Percentiles rank a stretch among this genome's conserved stretches.
These are phyloP conservation scores for Penicillium brasilianum DNA, from an alignment of 2,329 filamentous ascomycete species.

Conservation along the genomic window DNA sequence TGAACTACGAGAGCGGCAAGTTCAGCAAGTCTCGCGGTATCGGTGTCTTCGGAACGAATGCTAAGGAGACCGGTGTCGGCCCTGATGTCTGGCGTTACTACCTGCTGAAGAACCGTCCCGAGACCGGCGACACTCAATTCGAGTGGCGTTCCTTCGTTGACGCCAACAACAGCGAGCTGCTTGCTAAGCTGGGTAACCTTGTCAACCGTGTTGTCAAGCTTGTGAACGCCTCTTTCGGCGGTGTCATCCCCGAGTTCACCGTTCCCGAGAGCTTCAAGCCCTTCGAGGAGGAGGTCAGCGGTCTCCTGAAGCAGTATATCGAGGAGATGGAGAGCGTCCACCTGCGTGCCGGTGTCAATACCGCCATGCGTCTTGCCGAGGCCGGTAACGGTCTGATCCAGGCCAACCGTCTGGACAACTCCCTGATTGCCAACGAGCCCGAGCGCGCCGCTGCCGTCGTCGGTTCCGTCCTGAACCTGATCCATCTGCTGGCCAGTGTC, in stretches of 20 bases:
- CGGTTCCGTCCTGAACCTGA: constrained; percentile 80
- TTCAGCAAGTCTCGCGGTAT: constrained; percentile 91
- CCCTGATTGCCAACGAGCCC: constrained; percentile 63
- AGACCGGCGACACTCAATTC: constrained; percentile 86
- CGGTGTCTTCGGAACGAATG: constrained; percentile 90
- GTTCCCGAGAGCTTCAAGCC: constrained; percentile 48
- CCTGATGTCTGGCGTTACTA: constrained; percentile 94
- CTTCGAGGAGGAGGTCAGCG: constrained; percentile 55
- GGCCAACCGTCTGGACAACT: constrained; percentile 66
- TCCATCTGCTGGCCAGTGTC: constrained; percentile 79
- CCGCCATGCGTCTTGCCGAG: constrained; percentile 62
- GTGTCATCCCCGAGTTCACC: constrained; percentile 50
- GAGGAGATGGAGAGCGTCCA: constrained; percentile 65
- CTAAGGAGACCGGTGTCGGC: constrained; percentile 81
- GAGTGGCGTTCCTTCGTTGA: constrained; percentile 85
- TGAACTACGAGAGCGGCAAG: constrained; percentile 88
- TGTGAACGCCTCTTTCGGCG: constrained; percentile 70
- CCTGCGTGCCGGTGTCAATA: constrained; percentile 60
- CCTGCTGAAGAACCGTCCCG: constrained; percentile 81
- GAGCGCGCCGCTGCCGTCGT: constrained; percentile 67
- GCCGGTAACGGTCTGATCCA: constrained; percentile 66
- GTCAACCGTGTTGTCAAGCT: constrained; percentile 77
- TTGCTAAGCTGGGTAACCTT: constrained; percentile 73
- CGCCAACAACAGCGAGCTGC: constrained; percentile 87
- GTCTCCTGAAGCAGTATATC: constrained; percentile 60